Evolutionary conservation across 2,329 filamentous ascomycete species (phyloP).

Genomic region (Parafenestella ontariensis): DNA sequence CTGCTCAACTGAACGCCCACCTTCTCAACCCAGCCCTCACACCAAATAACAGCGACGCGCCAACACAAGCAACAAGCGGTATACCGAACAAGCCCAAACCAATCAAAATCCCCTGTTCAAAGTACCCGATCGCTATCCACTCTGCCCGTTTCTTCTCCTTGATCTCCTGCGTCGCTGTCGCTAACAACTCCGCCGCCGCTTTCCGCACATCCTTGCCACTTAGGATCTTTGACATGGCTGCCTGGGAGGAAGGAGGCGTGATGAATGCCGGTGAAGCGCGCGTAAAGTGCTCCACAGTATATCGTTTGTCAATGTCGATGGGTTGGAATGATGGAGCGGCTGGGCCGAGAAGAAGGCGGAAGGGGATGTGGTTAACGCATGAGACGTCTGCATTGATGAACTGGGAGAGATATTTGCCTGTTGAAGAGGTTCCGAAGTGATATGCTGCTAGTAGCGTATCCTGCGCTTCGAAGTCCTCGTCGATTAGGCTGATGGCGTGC

Average conservation of each 20-base stretch:
- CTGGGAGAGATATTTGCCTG: constrained; percentile 67
- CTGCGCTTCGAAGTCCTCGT: constrained; percentile 40
- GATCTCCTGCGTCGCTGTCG: constrained; percentile 32
- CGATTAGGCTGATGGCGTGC: constrained; percentile 59
- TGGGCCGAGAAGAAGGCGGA: constrained; percentile 57
- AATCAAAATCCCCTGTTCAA: constrained; percentile 44
- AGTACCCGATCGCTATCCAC: constrained; percentile 38
- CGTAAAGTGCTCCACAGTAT: constrained; percentile 28
- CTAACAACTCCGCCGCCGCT: constrained; percentile 18
- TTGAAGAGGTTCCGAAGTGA: constrained; percentile 58
- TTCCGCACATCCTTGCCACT: constrained; percentile 16
- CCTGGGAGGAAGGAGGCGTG: constrained; percentile 11
- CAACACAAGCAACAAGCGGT: constrained; percentile 38
- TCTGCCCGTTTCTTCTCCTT: constrained; percentile 44
- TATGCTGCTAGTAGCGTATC: constrained; percentile 56
- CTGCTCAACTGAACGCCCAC: constrained; percentile 17
- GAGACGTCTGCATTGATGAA: constrained; percentile 60
- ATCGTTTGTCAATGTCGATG: constrained; percentile 25
- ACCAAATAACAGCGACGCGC: constrained; percentile 34
- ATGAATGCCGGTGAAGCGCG: constrained; percentile 27
- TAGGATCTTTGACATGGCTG: constrained; percentile 25
- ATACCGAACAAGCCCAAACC: constrained; percentile 46
- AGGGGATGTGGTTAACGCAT: constrained; percentile 65
- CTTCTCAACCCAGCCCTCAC: constrained; percentile 33
- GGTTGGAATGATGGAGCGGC: constrained; percentile 24